Evolutionary conservation across 768 basidiomycete species (phyloP).

Genomic region (Suillus americanus): DNA sequence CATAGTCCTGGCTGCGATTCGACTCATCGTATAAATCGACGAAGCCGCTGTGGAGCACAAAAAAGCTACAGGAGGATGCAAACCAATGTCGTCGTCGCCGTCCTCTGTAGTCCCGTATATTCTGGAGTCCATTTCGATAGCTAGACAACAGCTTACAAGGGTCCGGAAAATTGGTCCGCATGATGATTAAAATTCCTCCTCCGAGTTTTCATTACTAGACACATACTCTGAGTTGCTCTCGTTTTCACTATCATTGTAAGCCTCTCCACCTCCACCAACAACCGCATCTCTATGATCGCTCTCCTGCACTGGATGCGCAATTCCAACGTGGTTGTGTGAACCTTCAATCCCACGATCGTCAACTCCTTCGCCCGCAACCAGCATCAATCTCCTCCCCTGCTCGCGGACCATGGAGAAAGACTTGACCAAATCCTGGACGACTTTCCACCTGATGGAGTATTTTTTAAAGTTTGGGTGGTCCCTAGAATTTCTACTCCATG

Average conservation of each 20-base stretch:
- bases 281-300: neutral
- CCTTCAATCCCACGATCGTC: neutral
- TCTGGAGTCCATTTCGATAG: too few relatives aligned
- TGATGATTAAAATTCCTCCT: too few relatives aligned
- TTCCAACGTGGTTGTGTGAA: neutral
- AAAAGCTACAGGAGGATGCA: too few relatives aligned
- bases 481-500: slow-evolving; percentile 13
- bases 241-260: neutral
- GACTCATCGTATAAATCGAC: too few relatives aligned
- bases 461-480: slow-evolving; percentile 7
- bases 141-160: too few relatives aligned
- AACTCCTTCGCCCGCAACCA: neutral
- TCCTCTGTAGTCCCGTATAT: too few relatives aligned
- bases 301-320: neutral
- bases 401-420: slow-evolving; percentile 18
- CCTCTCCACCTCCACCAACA: neutral
- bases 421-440: slow-evolving; percentile 23
- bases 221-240: neutral
- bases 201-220: too few relatives aligned
- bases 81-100: too few relatives aligned
- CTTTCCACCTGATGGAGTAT: slow-evolving; percentile 24
- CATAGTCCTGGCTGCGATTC: too few relatives aligned
- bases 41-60: too few relatives aligned
- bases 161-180: too few relatives aligned
- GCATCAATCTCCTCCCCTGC: neutral